Base-by-base conservation (phyloP, 768 basidiomycete species). In the Tylopilus sp. region DNA sequence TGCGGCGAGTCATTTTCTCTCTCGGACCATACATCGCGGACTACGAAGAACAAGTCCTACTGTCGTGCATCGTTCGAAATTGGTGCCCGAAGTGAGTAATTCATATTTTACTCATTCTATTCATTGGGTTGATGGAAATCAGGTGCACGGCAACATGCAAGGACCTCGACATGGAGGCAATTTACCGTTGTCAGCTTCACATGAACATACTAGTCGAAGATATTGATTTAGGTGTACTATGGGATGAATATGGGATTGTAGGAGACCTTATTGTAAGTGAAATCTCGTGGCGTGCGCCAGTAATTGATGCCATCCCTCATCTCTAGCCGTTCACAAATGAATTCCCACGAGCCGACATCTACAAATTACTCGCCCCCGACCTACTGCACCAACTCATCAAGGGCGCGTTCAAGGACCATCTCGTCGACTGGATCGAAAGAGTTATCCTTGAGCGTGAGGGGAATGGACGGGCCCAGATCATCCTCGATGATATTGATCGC, bases 61-160 rank as follows among this genome's bases (percentile, higher is more conserved):
- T 74, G 0, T 57, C 68, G 1, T 65, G 71, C 36, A 59, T 73
- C 26, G 61, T 75, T 0, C 61, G 63, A 21, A 62, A 58, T 2
- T 75, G 73, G 73, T 76, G 75, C 12, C 17, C 41, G 17, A 52
- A 45, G 50, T 52, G 22, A 33, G 31, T n/a, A n/a, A n/a, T n/a
- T n/a, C n/a, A n/a, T n/a, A 30, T 30, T 30, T 7, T 30, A 30
- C 7, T 30, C 29, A 30, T 30, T 26, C 6, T 21, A 5, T 19
- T 21, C 3, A 21, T n/a, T 29, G 8, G 3, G n/a, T n/a, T n/a
- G n/a, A n/a, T n/a, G n/a, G n/a, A 8, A 31, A 7, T 14, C 3
- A 44, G 43, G 6, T 46, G 46, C 6, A 48, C 37, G 46, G 10
- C 8, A 10, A 17, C 14, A 9, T 28, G 52, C 30, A 43, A 37